Base-by-base conservation (phyloP, 257 asterid species). In the Ehretia macrophylla region DNA sequence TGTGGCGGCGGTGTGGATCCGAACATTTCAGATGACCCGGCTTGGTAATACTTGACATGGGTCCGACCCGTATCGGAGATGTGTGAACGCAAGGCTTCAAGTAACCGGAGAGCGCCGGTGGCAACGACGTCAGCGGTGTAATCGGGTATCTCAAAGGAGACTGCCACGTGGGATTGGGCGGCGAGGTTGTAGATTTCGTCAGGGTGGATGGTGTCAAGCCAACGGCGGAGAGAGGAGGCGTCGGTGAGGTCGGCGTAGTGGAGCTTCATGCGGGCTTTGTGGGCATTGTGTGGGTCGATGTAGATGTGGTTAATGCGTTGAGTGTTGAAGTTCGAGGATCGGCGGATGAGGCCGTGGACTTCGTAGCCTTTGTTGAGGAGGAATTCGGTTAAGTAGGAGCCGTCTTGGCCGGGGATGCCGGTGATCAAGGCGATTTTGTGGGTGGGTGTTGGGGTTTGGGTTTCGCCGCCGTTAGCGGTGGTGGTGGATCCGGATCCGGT, bases 221-320 rank as follows among this genome's bases (percentile, higher is more conserved):
- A 93, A n/a, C 99, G 94, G 68, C 97, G 96, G 69, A 93, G 95
- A 61, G 97, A 93, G 67, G 95, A 89, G 70, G 97, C 99, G 81
- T 88, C 97, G 67, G 84, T 62, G 74, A 93, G 94, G 78, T 93
- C 99, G 44, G 96, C 96, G 52, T 89, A 93, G 71, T 93, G 99
- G 75, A 93, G 97, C 83, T 93, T 89, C 96, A 93, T 93, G 3
- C 40, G 73, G 23, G 97, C 99, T 64, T 85, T 89, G 59, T 66
- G 66, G 65, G 94, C 77, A 72, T 89, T 89, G 91, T 93, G 99
- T 0, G 99, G 99, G 59, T 93, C 99, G 81, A 93, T 86, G 78
- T 93, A 93, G 79, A 86, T 72, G 86, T 93, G 97, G 71, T 89
- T 86, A 77, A 93, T 85, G 10, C 99, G 91, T 62, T 93, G 97